These are phyloP conservation scores for Pseudevernia furfuracea DNA, from an alignment of 495 filamentous ascomycete species.

Conservation along the genomic window DNA sequence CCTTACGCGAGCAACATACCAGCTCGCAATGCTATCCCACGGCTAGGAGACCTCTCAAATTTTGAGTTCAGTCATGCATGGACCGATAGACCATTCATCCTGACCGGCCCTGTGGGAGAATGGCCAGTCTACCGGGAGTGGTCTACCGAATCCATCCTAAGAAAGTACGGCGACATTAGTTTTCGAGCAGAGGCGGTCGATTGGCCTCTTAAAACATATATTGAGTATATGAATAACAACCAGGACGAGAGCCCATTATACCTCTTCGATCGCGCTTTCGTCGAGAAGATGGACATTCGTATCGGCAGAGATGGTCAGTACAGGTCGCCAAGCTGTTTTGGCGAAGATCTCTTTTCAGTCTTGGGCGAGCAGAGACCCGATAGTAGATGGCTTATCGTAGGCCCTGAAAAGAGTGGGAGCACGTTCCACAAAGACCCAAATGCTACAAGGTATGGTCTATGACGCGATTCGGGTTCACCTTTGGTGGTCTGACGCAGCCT, in stretches of 20 bases:
- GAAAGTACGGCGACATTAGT: slow-evolving; percentile 52
- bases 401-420: slow-evolving; percentile 81
- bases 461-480: neutral
- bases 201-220: slow-evolving; percentile 75
- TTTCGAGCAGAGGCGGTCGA: slow-evolving; percentile 94
- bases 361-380: slow-evolving; percentile 77
- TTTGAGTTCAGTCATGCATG: slow-evolving; percentile 68
- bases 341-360: slow-evolving; percentile 77
- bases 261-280: slow-evolving; percentile 82
- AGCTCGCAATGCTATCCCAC: slow-evolving; percentile 58
- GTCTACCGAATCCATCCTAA: slow-evolving; percentile 57
- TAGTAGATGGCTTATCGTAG: slow-evolving; percentile 87
- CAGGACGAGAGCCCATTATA: slow-evolving; percentile 87
- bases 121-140: slow-evolving; percentile 78
- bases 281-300: slow-evolving; percentile 72
- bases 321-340: slow-evolving; percentile 81
- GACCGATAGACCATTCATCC: slow-evolving; percentile 78
- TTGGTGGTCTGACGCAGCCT: slow-evolving; percentile 35
- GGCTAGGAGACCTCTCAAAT: slow-evolving; percentile 58
- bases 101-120: slow-evolving; percentile 71
- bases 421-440: slow-evolving; percentile 90
- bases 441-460: slow-evolving; percentile 37
- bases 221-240: slow-evolving; percentile 75
- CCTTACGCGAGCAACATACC: slow-evolving; percentile 69
- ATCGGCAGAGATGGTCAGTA: slow-evolving; percentile 60